These are phyloP conservation scores for Sugiyamaella sp. DNA, from an alignment of 1,139 yeast genomes.

Conservation along the genomic window DNA sequence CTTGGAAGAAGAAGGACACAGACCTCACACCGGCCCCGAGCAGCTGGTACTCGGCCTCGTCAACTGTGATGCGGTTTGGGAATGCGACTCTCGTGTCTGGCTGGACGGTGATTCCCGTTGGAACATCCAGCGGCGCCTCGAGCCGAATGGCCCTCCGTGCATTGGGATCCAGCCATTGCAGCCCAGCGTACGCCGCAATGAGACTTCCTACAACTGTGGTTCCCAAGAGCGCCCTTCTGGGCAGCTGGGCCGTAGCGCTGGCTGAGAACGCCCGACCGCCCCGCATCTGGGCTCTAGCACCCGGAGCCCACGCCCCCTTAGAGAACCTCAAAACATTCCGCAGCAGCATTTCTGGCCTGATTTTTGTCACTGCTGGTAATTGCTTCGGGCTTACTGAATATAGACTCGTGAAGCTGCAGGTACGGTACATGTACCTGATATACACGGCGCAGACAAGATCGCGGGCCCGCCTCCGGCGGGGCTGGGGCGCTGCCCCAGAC, in stretches of 20 bases:
- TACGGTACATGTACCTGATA: background rate
- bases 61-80: conserved; percentile 33
- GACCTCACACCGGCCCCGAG: conserved; percentile 81
- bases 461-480: background rate
- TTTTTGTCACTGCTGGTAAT: too few relatives aligned
- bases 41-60: conserved; percentile 48
- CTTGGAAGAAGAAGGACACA: conserved; percentile 84
- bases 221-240: background rate
- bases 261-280: background rate
- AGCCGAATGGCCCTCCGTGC: conserved; percentile 4
- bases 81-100: conserved; percentile 44
- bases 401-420: too few relatives aligned
- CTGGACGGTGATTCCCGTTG: conserved; percentile 28
- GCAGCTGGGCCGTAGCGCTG: background rate
- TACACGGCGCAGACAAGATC: background rate
- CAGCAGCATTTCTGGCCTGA: background rate
- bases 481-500: too few relatives aligned
- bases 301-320: too few relatives aligned
- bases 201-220: background rate
- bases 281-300: too few relatives aligned
- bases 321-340: too few relatives aligned
- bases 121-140: conserved; percentile 6
- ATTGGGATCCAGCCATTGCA: conserved; percentile 5
- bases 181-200: conserved; percentile 2
- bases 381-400: too few relatives aligned